Base-by-base conservation (phyloP, 1,139 yeast genomes). In the Saccharomyces hybrid region DNA sequence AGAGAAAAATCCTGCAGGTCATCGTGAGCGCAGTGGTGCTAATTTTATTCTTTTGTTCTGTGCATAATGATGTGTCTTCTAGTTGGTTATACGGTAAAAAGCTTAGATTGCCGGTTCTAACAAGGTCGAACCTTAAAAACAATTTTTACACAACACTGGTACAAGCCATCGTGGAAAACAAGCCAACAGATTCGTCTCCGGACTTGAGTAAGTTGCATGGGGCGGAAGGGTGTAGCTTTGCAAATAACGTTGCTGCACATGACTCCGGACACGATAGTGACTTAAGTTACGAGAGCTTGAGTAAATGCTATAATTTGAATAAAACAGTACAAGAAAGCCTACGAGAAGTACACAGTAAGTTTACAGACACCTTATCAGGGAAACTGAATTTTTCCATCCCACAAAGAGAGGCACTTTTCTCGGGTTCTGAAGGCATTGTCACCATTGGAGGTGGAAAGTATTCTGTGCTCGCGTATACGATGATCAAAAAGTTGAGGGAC, bases 401-500 rank as follows among this genome's bases (percentile, higher is more conserved):
- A 11, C 44, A 38, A 38, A 38, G 25, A 38, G 44, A 38, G 13
- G 44, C 25, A 9, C 44, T 38, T 38, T 38, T 38, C 26, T n/a
- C 44, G n/a, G 44, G 16, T 9, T 38, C 44, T 19, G 62, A 76
- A 57, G 87, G 88, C 46, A 80, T 81, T 49, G 84, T 82, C 3
- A 79, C 80, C 61, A 77, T 83, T 53, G 88, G 86, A 34, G 88
- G 87, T 57, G 86, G 80, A 38, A 74, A 75, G 57, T 82, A 77
- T 65, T 75, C 82, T 58, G 81, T 83, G 67, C 73, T 82, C 52
- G 79, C 82, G 5, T 67, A 81, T 27, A 67, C 80, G 6, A 78
- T 83, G n/a, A 76, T 83, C 50, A 77, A 78, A 63, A 74, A 80
- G 44, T 68, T 82, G 53, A 73, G 88, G 63, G 73, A 75, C 51